phyloP scores from a whole-genome alignment of 1,284 basidiomycete genomes.

The Trichosporon sp. region DNA sequence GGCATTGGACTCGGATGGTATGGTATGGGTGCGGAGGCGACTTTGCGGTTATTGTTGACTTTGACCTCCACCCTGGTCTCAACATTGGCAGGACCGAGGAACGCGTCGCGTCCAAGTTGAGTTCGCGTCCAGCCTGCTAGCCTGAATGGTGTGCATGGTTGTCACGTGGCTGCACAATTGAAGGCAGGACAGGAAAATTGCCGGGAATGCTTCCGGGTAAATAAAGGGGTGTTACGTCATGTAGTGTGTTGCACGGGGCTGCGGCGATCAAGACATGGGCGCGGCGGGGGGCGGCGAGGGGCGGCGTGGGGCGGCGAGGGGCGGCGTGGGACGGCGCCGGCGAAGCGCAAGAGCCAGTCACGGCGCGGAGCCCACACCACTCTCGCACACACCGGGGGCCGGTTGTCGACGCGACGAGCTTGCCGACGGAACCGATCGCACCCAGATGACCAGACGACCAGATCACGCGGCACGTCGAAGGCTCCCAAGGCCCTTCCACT shows the following conservation, averaged over 20 bases:
- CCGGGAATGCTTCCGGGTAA: background rate
- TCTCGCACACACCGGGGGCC: too few species aligned
- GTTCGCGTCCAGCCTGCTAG: background rate
- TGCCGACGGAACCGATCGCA: background rate
- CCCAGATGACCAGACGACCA: too few species aligned
- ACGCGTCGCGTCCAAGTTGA: background rate
- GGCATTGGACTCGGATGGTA: slow-evolving; percentile 44
- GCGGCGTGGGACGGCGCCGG: too few species aligned
- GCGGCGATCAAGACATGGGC: slow-evolving; percentile 2
- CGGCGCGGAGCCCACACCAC: too few species aligned
- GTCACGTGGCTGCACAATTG: slow-evolving; percentile 8
- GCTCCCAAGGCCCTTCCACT: background rate
- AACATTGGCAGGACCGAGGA: background rate
- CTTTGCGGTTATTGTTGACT: background rate
- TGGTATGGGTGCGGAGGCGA: background rate
- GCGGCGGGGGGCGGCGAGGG: background rate
- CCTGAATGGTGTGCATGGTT: background rate
- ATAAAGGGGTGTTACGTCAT: background rate
- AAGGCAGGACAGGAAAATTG: background rate
- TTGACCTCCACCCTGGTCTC: background rate
- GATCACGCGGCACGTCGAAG: background rate
- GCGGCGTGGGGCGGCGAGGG: too few species aligned
- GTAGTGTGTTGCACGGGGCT: background rate
- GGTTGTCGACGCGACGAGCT: background rate
- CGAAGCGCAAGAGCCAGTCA: too few species aligned